Evolutionary conservation across 345 rosid species (phyloP), one percentile per base, ranked within the genome.

Genomic region (Linum tenue): DNA sequence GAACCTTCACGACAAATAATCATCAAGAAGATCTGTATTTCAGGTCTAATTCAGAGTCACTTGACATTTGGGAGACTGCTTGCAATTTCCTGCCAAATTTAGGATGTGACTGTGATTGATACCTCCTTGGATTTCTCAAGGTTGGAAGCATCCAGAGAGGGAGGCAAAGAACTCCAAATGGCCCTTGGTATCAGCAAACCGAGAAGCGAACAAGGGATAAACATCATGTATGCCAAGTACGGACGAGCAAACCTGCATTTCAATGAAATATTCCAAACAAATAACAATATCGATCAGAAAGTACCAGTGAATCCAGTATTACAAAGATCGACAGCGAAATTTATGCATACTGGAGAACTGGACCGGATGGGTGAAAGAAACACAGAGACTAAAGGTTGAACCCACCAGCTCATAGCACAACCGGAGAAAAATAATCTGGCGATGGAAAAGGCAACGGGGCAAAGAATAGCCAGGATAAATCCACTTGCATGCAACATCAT

Each of bases 191-290:
- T 70, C 84, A 90, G 72, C 69, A 94, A 70, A 74, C 99, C 97
- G 71, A 84, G 37, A 72, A 90, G 77, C 55, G 95, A 84, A 77
- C 84, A 75, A 38, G 99, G 99, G 64, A 85, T 72, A 78, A 94
- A 94, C 92, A 90, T 84, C 79, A 82, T 51, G 73, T 82, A 90
- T 55, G 97, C 97, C 76, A 94, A 75, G 75, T 76, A 89, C 65
- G 96, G 87, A 77, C 82, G 84, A 66, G 97, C 89, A 81, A 88
- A 94, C 99, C 99, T 94, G 88, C 85, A 84, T 68, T 76, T 44
- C 62, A 70, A 43, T 70, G 39, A 44, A 70, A 40, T 62, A 57
- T 9, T 3, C 31, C 31, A 22, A 48, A 9, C 3, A 48, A 10
- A 9, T 9, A 48, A 0, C 14, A 4, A 48, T 22, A 22, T 22